Percentiles rank a stretch among this genome's conserved stretches.
phyloP scores from a whole-genome alignment of 805 yeast species.

The Candida dajiaensis region DNA sequence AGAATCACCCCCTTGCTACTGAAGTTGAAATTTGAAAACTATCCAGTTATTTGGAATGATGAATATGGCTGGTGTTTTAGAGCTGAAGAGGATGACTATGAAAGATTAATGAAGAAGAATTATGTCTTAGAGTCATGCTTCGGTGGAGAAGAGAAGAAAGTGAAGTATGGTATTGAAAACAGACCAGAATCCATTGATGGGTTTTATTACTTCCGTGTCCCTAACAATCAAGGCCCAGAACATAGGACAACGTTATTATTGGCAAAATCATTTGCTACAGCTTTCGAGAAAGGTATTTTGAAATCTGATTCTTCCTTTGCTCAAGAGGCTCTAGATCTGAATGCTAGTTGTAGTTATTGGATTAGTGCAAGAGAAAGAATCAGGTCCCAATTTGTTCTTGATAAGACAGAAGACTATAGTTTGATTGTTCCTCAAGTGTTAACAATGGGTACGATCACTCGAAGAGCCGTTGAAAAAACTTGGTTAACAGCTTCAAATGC shows the following conservation, averaged over 20 bases:
- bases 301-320: conserved; percentile 72
- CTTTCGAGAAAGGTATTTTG: conserved; percentile 68
- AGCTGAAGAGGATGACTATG: conserved; percentile 33
- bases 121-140: conserved; percentile 21
- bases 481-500: conserved; percentile 98
- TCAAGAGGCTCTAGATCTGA: conserved; percentile 67
- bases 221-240: conserved; percentile 80
- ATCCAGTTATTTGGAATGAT: conserved; percentile 78
- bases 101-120: conserved; percentile 29
- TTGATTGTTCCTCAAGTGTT: conserved; percentile 78
- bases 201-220: conserved; percentile 54
- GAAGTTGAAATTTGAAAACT: conserved; percentile 77
- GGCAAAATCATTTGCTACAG: conserved; percentile 66
- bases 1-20: conserved; percentile 73
- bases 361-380: conserved; percentile 84
- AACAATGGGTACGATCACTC: conserved; percentile 94
- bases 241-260: conserved; percentile 70
- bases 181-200: conserved; percentile 13
- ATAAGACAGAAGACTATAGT: conserved; percentile 27
- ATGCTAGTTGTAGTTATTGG: conserved; percentile 88
- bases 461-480: conserved; percentile 94
- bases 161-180: conserved; percentile 1
- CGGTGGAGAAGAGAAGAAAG: conserved; percentile 5
- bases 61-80: conserved; percentile 85
- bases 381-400: conserved; percentile 78